Evolutionary conservation across 257 asterid species (phyloP).

Genomic region (Lantana camara): DNA sequence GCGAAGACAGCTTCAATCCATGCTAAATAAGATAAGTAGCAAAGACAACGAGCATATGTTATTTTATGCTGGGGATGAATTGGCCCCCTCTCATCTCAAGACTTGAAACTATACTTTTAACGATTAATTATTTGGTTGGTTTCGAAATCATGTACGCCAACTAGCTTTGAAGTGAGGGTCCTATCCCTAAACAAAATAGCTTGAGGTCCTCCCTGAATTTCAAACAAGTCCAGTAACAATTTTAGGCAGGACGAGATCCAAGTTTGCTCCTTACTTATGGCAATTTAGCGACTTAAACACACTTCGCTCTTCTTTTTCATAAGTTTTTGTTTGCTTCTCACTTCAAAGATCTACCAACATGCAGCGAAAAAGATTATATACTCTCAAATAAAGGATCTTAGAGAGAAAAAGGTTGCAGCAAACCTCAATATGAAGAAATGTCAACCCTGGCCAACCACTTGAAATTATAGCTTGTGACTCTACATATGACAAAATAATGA

Average conservation of each 20-base stretch:
- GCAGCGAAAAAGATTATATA: slow-evolving; percentile 1
- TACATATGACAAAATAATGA: slow-evolving; percentile 34
- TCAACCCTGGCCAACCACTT: slow-evolving; percentile 87
- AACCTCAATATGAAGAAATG: slow-evolving; percentile 82
- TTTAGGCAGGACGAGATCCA: slow-evolving; percentile 3
- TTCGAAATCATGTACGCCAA: not conserved
- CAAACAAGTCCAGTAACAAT: slow-evolving; percentile 2
- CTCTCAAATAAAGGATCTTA: slow-evolving; percentile 4
- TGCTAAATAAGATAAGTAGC: slow-evolving; percentile 5
- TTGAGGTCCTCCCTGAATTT: slow-evolving; percentile 1
- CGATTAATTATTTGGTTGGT: not conserved
- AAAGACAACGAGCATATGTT: slow-evolving; percentile 7
- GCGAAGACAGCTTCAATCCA: not conserved
- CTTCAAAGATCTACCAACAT: slow-evolving; percentile 15
- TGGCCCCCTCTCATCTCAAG: too few relatives aligned
- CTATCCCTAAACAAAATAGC: not conserved
- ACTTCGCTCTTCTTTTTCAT: slow-evolving; percentile 2
- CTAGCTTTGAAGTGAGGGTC: not conserved
- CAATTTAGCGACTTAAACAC: not conserved
- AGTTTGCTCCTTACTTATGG: not conserved
- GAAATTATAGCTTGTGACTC: slow-evolving; percentile 80
- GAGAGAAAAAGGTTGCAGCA: slow-evolving; percentile 30
- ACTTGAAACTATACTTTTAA: too few relatives aligned
- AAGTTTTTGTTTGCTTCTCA: slow-evolving; percentile 1
- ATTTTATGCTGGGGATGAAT: too few relatives aligned